Evolutionary conservation across 495 filamentous ascomycete species (phyloP).

Genomic region (Talaromyces ruber): DNA sequence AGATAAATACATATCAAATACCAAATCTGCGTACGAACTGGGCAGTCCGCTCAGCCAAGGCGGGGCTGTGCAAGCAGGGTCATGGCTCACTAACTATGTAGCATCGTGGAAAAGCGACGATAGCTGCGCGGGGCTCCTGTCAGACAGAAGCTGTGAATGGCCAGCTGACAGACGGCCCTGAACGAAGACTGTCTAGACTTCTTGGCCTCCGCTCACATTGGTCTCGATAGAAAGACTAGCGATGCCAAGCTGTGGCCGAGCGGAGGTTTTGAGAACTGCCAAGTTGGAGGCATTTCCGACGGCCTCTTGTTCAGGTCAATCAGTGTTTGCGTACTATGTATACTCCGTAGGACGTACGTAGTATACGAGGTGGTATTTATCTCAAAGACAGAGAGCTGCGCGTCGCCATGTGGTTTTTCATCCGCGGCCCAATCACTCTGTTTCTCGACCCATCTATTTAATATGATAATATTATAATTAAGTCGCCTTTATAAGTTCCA

Average conservation of each 20-base stretch:
- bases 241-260: not conserved
- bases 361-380: too few species aligned
- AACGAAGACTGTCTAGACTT: not conserved
- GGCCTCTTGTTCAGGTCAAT: too few species aligned
- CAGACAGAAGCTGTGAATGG: not conserved
- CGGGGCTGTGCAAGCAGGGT: not conserved
- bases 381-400: not conserved
- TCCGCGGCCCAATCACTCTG: too few species aligned
- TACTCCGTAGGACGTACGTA: too few species aligned
- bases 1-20: not conserved
- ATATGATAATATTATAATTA: too few species aligned
- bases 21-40: not conserved
- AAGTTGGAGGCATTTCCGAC: too few species aligned
- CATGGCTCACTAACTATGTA: not conserved
- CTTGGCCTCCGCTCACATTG: not conserved
- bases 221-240: not conserved
- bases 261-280: not conserved
- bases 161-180: not conserved
- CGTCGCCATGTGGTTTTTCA: too few species aligned
- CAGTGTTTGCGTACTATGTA: too few species aligned
- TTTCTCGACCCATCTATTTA: too few species aligned
- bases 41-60: not conserved
- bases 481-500: slow-evolving; percentile 15
- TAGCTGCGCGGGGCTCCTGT: not conserved
- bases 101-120: not conserved